Evolutionary conservation across 2,329 filamentous ascomycete genomes (phyloP), one percentile per base, ranked within the genome.

Genomic region (Scedosporium dehoogii): DNA sequence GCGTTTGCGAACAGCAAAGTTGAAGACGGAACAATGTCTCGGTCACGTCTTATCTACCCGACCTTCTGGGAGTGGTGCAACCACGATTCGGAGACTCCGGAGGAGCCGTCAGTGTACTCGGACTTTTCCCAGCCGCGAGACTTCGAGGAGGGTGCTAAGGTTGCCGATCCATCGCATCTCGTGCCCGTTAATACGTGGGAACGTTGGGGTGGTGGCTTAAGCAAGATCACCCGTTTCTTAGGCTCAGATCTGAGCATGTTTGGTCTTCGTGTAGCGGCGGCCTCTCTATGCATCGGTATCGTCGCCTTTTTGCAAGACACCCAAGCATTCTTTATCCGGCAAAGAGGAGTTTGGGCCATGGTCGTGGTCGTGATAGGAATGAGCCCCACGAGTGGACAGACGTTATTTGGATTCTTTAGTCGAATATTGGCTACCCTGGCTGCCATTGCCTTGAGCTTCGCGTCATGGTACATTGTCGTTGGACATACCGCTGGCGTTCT

Each of bases 241-340:
- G 59, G 59, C 44, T 60, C 59, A 2, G 44, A 60, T 33, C 44
- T 51, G 7, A 60, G 59, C 59, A 60, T 60, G 59, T 60, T 60
- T 38, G 59, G 59, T 10, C 59, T 60, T 2, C 42, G 59, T 1
- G 59, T 53, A 3, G 42, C 59, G 7, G 27, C 25, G n/a, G 59
- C 59, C 9, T 60, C 59, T 51, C 27, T 60, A 9, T 60, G 59
- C 16, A 23, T 60, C 59, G 59, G 59, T 7, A 53, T 60, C 16
- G 44, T 60, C 7, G 59, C 59, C 14, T 27, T 53, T 25, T 18
- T 60, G 44, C 59, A 55, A 21, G 21, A 53, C 16, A 53, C 23
- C 2, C 59, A 60, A 16, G 59, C 41, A 21, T 60, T 60, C 41
- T 60, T 60, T 23, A 60, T 60, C 42, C 44, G 44, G 10, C 59